A percentile compares a stretch with the other conserved stretches of the same genome.
These are phyloP conservation scores for Geotrichum aggregatum DNA, from an alignment of 1,139 yeast genomes.

Conservation along the genomic window DNA sequence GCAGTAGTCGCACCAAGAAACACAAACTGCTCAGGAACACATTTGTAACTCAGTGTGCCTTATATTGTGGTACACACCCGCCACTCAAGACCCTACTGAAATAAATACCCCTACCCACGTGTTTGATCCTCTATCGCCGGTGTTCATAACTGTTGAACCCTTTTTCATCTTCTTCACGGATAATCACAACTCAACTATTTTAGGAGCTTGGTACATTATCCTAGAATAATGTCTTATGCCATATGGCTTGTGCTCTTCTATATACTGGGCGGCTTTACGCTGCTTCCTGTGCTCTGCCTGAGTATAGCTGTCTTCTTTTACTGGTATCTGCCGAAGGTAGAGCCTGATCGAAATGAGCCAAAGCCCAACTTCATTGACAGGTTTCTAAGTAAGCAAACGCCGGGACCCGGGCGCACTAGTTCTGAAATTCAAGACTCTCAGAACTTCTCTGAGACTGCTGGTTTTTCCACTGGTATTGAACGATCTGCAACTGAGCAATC, in stretches of 20 bases:
- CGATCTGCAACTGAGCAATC: neutral
- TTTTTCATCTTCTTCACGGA: too few relatives aligned
- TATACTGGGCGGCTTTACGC: conserved; percentile 73
- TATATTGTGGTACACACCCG: too few relatives aligned
- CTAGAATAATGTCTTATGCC: conserved; percentile 6
- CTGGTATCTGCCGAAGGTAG: conserved; percentile 38
- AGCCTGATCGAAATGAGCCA: neutral
- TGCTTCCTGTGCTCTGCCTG: conserved; percentile 55
- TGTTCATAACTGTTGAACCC: too few relatives aligned
- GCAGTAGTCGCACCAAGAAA: too few relatives aligned
- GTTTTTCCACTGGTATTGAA: neutral
- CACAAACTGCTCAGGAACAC: too few relatives aligned
- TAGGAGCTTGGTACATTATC: too few relatives aligned
- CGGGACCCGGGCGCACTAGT: neutral
- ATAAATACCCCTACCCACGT: too few relatives aligned
- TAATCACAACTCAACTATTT: too few relatives aligned
- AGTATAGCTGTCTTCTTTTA: conserved; percentile 36
- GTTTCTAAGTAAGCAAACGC: neutral
- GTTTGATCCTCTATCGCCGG: too few relatives aligned
- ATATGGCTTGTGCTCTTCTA: conserved; percentile 42
- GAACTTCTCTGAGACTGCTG: neutral
- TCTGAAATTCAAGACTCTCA: conserved; percentile 1
- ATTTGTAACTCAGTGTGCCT: too few relatives aligned
- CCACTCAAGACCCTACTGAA: too few relatives aligned
- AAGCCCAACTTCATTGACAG: conserved; percentile 3